Conservation (phyloP, 2,329 filamentous ascomycete species). For the Graphilbum ipis-grandicollis region DNA sequence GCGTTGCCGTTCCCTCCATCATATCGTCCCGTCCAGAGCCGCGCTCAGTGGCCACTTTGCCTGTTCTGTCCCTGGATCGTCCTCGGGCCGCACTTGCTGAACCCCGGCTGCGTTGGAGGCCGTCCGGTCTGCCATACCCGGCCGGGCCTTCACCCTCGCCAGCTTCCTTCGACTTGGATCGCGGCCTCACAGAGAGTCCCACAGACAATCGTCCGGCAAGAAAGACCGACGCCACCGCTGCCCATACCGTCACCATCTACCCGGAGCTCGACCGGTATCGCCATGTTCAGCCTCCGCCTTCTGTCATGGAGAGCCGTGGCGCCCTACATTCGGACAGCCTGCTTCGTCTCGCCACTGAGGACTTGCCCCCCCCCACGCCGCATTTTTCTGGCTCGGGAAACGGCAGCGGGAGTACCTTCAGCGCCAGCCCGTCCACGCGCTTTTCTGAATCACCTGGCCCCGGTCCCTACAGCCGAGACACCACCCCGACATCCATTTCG, state of each 20-base stretch:
- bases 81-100: no score
- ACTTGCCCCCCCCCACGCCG: constrained; percentile 45
- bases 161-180: constrained; percentile 22
- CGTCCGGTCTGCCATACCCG: no score
- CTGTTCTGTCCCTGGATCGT: no score
- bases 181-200: constrained; percentile 24
- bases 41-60: constrained; percentile 10
- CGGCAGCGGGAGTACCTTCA: constrained; percentile 40
- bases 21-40: constrained; percentile 5
- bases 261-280: constrained; percentile 47
- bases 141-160: constrained; percentile 20
- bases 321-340: constrained; percentile 26
- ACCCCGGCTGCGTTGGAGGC: no score
- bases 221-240: constrained; percentile 20
- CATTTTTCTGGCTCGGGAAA: constrained; percentile 42
- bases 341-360: constrained; percentile 42
- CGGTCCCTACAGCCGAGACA: constrained; percentile 56
- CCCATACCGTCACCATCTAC: constrained; percentile 30
- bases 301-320: constrained; percentile 10
- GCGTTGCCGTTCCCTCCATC: constrained; percentile 17
- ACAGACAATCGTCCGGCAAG: constrained; percentile 24
- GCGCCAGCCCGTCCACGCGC: constrained; percentile 55
- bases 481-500: constrained; percentile 61
- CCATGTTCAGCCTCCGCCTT: constrained; percentile 21
- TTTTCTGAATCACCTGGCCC: constrained; percentile 57